Base-by-base conservation (phyloP, 148 eudicot genomes). In the Agrostemma githago region DNA sequence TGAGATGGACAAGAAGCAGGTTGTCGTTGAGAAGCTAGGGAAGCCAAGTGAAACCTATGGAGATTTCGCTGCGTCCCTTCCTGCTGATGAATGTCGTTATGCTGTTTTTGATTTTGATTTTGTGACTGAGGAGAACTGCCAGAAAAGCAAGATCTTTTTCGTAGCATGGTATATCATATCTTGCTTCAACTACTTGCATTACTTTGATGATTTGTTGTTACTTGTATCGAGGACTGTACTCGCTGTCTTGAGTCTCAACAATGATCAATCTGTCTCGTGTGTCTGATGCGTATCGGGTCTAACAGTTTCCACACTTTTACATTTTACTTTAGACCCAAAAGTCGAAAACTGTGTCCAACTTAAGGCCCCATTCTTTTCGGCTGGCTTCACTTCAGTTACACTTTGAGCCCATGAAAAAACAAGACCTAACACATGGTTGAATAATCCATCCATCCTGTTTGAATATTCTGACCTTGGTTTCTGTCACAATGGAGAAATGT, bases 141-240 rank as follows among this genome's bases (percentile, higher is more conserved):
- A 86, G 62, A 92, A 92, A 80, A 92, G 97, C 97, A 90, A 80
- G 87, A 92, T 92, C 70, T 90, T 92, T 83, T 92, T 92, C 78
- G 78, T 92, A 79, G 97, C 96, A 44, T 92, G 97, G 97, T 92
- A 92, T 19, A 63, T 74, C 21, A 92, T 19, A 63, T 74, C 21
- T 67, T 40, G 7, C n/a, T 42, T 67, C 15, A 1, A 8, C 14
- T 51, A 51, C 56, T 51, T 51, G 3, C 4, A 51, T 14, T 51
- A 11, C 15, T 15, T 26, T 26, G 34, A 26, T 51, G 56, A 11
- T 51, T 51, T 51, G 0, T 51, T 3, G 14, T 11, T 11, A 51
- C 56, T 51, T 51, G 10, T 51, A 12, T 51, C 4, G 0, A 15
- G 14, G 56, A 48, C 16, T 11, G 14, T 12, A 51, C 16, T 51